These are phyloP conservation scores for Penicillium vulpinum DNA, from an alignment of 2,329 filamentous ascomycete genomes.

Conservation along the genomic window DNA sequence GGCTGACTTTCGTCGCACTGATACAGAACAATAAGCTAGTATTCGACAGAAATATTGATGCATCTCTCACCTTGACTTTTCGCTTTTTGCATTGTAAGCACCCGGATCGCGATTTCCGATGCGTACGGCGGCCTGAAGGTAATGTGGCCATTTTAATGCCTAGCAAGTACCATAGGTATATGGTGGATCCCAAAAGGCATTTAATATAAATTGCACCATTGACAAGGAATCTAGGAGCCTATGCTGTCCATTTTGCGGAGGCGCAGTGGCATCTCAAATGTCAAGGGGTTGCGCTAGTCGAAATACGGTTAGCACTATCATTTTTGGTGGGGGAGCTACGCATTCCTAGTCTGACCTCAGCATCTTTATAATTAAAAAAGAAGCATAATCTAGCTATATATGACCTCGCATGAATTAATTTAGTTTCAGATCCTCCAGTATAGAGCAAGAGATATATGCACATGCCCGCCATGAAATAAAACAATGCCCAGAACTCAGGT, in stretches of 20 bases:
- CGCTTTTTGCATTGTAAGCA: slow-evolving; percentile 30
- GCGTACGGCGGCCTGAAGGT: slow-evolving; percentile 20
- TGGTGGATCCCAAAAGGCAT: neutral
- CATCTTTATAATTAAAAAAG: neutral
- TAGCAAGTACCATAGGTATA: neutral
- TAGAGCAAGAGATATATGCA: neutral
- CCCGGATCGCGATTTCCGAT: slow-evolving; percentile 29
- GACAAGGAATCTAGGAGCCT: neutral
- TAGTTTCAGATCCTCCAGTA: neutral
- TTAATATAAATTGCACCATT: neutral
- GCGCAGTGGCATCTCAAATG: neutral
- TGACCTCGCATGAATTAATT: neutral
- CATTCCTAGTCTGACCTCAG: neutral
- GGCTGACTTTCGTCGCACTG: slow-evolving; percentile 33
- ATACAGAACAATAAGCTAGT: neutral
- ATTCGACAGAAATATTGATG: neutral
- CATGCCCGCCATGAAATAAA: neutral
- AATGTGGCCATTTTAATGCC: slow-evolving; percentile 2
- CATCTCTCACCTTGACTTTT: slow-evolving; percentile 31
- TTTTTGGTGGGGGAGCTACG: neutral
- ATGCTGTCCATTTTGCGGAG: neutral
- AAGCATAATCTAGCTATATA: neutral
- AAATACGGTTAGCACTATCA: neutral
- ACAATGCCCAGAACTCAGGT: neutral
- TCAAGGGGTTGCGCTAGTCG: neutral